Evolutionary conservation across 192 early-diverging fungal genomes (phyloP).

Genomic region (Coemansia sp.): DNA sequence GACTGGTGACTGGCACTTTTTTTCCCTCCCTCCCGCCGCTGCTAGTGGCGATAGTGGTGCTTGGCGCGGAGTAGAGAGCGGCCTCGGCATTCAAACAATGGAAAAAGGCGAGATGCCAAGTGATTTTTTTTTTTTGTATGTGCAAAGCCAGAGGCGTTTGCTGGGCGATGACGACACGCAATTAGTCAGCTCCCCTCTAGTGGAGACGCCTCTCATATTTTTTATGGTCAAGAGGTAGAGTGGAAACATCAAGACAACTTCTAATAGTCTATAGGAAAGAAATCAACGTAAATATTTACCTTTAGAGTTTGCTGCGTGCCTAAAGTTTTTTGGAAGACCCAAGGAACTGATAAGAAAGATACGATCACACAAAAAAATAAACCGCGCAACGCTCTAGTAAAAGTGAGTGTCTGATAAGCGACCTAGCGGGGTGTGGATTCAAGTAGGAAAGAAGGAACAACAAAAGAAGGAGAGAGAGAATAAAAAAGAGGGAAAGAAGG

Average conservation of each 20-base stretch:
- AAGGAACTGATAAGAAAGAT: background rate
- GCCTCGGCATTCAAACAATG: constrained; percentile 1
- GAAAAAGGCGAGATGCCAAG: background rate
- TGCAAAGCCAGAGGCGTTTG: background rate
- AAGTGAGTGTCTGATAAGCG: background rate
- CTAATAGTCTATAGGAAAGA: background rate
- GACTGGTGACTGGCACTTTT: constrained; percentile 7
- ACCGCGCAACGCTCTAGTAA: background rate
- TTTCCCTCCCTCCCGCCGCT: background rate
- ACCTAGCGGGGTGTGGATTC: background rate
- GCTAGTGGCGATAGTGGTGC: background rate
- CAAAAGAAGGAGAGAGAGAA: too few species aligned
- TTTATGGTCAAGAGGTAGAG: background rate
- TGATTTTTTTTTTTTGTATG: background rate
- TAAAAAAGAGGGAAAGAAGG: background rate
- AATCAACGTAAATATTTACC: constrained; percentile 7
- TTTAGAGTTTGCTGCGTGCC: constrained; percentile 6
- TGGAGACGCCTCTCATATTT: background rate
- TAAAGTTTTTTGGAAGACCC: background rate
- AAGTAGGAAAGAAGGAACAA: background rate
- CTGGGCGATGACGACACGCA: constrained; percentile 12
- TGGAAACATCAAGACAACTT: background rate
- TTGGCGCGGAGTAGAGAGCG: constrained; percentile 9
- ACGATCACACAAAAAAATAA: background rate
- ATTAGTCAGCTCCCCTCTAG: background rate